phyloP scores from a whole-genome alignment of 208 protist genomes.

The Leishmania aethiopica region DNA sequence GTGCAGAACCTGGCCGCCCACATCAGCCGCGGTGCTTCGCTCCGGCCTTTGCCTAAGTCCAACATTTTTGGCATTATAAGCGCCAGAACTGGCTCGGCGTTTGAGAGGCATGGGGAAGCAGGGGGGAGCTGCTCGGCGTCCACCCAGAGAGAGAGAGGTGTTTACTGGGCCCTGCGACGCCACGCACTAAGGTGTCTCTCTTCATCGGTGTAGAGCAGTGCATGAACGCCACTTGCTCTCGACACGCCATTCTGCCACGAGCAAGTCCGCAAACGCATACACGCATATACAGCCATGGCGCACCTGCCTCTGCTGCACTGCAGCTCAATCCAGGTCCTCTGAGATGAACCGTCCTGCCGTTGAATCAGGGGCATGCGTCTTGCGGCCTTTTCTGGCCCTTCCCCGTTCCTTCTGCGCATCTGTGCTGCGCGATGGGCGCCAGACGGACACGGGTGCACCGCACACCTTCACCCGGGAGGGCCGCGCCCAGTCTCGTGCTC shows the following conservation, averaged over 20 bases:
- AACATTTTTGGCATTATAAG: too few relatives aligned
- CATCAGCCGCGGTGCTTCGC: background rate
- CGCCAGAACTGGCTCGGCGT: too few relatives aligned
- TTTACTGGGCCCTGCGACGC: too few relatives aligned
- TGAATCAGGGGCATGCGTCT: background rate
- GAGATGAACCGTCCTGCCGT: background rate
- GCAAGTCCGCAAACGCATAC: background rate
- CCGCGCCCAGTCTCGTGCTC: background rate
- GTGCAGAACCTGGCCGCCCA: background rate
- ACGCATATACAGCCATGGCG: background rate
- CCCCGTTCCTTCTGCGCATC: background rate
- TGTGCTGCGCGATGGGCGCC: background rate
- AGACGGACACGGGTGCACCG: background rate
- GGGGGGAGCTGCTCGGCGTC: background rate
- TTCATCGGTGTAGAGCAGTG: too few relatives aligned
- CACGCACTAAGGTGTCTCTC: too few relatives aligned
- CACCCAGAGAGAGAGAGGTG: background rate
- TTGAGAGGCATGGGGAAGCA: too few relatives aligned
- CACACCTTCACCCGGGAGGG: background rate
- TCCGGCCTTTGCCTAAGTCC: too few relatives aligned
- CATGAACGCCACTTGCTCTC: background rate
- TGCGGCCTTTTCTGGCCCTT: background rate
- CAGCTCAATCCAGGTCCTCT: background rate
- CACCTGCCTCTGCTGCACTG: background rate
- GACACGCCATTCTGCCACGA: background rate